Conservation (phyloP, 345 rosid species). For the Eucalyptus marginata region DNA sequence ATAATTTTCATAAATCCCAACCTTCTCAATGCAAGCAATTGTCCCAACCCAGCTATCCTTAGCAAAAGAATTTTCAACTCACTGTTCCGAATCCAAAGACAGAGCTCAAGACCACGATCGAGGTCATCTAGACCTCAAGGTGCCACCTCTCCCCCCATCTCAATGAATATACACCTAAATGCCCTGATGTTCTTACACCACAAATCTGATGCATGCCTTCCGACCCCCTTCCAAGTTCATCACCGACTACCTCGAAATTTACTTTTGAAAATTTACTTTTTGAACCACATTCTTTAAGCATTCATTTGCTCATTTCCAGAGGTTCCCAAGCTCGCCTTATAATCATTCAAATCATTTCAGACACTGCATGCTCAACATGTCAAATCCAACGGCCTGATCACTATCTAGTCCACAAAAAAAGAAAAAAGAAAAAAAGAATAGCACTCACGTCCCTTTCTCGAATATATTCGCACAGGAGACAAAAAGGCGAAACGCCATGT, state of each 20-base stretch:
- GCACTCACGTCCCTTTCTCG: background rate
- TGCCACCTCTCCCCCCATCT: background rate
- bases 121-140: background rate
- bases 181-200: background rate
- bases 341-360: background rate
- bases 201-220: background rate
- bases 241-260: background rate
- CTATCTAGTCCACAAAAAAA: background rate
- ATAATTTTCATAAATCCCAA: background rate
- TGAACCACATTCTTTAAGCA: background rate
- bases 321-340: background rate
- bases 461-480: background rate
- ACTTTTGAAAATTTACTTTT: background rate
- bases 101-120: background rate
- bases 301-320: background rate
- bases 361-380: background rate
- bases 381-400: background rate
- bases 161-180: background rate
- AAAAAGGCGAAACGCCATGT: background rate
- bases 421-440: background rate
- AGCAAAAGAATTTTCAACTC: background rate
- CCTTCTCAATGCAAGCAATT: background rate
- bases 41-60: background rate
- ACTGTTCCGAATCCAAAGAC: background rate
- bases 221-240: background rate